Evolutionary conservation across 352 stramenopile species (phyloP).

Genomic region (Phytopythium helicoides): DNA sequence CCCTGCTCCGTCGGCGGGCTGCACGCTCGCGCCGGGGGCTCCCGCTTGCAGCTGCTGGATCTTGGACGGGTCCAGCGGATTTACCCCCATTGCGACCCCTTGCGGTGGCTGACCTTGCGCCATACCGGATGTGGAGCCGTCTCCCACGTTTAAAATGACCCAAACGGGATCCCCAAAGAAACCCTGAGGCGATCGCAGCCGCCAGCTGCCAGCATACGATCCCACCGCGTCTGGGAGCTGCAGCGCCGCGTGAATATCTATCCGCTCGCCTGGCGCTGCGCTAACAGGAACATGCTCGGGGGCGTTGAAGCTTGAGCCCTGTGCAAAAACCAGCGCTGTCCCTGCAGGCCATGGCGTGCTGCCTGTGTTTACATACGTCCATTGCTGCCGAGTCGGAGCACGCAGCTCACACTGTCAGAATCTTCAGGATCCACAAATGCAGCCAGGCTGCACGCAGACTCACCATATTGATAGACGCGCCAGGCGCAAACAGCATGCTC

Average conservation of each 20-base stretch:
- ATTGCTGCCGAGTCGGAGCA: constrained; percentile 35
- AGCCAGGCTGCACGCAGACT: too few relatives aligned
- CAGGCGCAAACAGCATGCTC: constrained; percentile 48
- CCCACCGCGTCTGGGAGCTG: constrained; percentile 54
- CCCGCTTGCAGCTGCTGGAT: constrained; percentile 20
- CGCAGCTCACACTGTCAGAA: constrained; percentile 5
- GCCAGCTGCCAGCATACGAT: constrained; percentile 75
- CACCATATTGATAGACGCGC: constrained; percentile 59
- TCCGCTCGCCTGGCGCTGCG: constrained; percentile 35
- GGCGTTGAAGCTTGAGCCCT: constrained; percentile 61
- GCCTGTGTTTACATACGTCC: constrained; percentile 76
- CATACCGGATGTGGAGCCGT: constrained; percentile 17
- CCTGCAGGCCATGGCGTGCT: constrained; percentile 48
- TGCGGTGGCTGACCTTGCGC: constrained; percentile 16
- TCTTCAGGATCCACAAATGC: too few relatives aligned
- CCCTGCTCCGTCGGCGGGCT: constrained; percentile 8
- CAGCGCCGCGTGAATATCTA: constrained; percentile 62
- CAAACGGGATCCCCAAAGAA: constrained; percentile 81
- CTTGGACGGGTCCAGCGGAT: constrained; percentile 27
- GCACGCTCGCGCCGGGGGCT: neutral
- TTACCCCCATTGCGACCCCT: constrained; percentile 6
- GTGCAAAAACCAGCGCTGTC: constrained; percentile 61
- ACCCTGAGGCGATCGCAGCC: constrained; percentile 50
- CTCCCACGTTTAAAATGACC: constrained; percentile 66
- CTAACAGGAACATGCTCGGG: constrained; percentile 54